Base-by-base conservation (phyloP, 2,329 filamentous ascomycete species). In the Fonsecaea nubica region DNA sequence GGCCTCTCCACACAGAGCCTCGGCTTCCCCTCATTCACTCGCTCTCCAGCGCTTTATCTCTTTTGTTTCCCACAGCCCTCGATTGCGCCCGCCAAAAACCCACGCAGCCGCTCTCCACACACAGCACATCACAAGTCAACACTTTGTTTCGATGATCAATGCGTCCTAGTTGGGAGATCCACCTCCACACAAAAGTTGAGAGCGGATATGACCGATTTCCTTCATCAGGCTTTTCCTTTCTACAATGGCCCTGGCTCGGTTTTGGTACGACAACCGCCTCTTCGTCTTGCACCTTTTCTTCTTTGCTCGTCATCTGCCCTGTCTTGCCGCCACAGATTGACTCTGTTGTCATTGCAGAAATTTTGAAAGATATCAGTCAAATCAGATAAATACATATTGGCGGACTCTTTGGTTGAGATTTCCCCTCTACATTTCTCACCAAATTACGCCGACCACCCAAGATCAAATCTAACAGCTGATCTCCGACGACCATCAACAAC, bases 291-390 rank as follows among this genome's bases (percentile, higher is more conserved):
- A 30, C 54, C 32, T 56, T 30, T 30, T 58, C 33, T 55, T 40
- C 33, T 55, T 48, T 62, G 36, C 60, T 56, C 30, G 38, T 62
- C 60, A 62, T 33, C 60, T 55, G 60, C 30, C n/a, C 10, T 52
- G 58, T 42, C 35, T 45, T 25, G 42, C 33, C 12, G n/a, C 25
- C 13, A 55, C 18, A 35, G 7, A 33, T 52, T 8, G 45, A 25
- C 18, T 9, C 40, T 3, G 6, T 21, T 45, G 40, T n/a, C n/a
- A 25, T 25, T 21, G 21, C 45, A 25, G 18, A 50, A 25, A 12
- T 50, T 42, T 18, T 12, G 18, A 10, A 50, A n/a, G 18, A 50
- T 21, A 25, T 25, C 10, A 9, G 25, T 21, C 45, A 25, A 9
- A 25, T 25, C 6, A 50, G n/a, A 50, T 12, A 50, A 25, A 25